Conservation (phyloP, 192 early-diverging fungal genomes). For the Podila epicladia region DNA sequence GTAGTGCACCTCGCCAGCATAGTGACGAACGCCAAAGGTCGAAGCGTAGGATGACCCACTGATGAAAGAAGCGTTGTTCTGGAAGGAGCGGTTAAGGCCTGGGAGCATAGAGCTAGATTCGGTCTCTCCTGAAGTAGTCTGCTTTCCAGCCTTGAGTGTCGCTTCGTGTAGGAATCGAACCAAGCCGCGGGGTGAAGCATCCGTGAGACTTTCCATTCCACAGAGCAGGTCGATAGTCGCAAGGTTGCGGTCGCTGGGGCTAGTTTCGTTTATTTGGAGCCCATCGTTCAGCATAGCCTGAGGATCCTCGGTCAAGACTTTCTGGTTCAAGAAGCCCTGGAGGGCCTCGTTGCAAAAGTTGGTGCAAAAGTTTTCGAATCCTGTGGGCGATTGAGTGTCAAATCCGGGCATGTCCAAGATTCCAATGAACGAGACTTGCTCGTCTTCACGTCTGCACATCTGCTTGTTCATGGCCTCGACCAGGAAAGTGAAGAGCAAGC, state of each 20-base stretch:
- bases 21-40: slow-evolving; percentile 83
- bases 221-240: slow-evolving; percentile 60
- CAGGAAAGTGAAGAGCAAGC: slow-evolving; percentile 88
- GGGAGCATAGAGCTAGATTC: slow-evolving; percentile 59
- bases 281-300: slow-evolving; percentile 36
- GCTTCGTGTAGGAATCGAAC: slow-evolving; percentile 46
- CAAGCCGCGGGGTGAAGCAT: slow-evolving; percentile 38
- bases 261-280: slow-evolving; percentile 16
- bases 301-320: slow-evolving; percentile 62
- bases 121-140: slow-evolving; percentile 46
- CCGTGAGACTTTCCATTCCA: slow-evolving; percentile 36
- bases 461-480: slow-evolving; percentile 92
- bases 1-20: slow-evolving; percentile 77
- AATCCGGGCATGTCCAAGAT: slow-evolving; percentile 85
- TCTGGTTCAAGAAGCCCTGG: slow-evolving; percentile 66
- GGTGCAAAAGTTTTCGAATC: slow-evolving; percentile 76
- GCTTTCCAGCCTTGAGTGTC: slow-evolving; percentile 41
- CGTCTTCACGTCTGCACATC: slow-evolving; percentile 68
- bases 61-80: slow-evolving; percentile 57
- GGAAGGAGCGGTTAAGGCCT: slow-evolving; percentile 54
- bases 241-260: slow-evolving; percentile 52
- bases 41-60: slow-evolving; percentile 50
- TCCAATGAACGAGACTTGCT: slow-evolving; percentile 86
- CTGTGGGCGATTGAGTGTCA: slow-evolving; percentile 68
- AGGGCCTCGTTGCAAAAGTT: slow-evolving; percentile 80